Base-by-base conservation (phyloP, 2,329 filamentous ascomycete species). In the Hyphodiscus sp. region DNA sequence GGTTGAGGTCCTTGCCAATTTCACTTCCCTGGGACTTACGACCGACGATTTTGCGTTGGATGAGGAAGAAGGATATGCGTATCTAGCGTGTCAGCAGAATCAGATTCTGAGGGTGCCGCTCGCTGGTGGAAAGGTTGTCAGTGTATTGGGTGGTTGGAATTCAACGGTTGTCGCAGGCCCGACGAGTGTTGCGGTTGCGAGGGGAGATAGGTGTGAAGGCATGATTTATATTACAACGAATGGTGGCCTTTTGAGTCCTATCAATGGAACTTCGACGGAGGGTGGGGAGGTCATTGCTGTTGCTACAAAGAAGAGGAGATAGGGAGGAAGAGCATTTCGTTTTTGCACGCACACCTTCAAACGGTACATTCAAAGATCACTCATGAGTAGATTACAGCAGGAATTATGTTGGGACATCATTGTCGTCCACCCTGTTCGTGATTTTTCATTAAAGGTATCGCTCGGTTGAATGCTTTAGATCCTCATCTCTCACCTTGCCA, bases 221-320 rank as follows among this genome's bases (percentile, higher is more conserved):
- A 41, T 47, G 30, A 41, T 49, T 2, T 59, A 54, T 56, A 41
- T 59, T 42, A 52, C 45, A 1, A 55, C 53, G 15, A 50, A 48
- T 41, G 56, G 54, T 4, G 53, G 53, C 11, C 30, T 54, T 10
- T 19, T 50, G 2, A 26, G 8, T 6, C 61, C 62, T 13, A 53
- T 62, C 26, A 60, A 62, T 51, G 61, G 63, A 1, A 61, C 58
- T 9, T 26, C 56, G 10, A 55, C 45, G 0, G 65, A 66, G 53
- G 60, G 61, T 6, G 65, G 59, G 1, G 66, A 66, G 55, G 52
- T 68, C 11, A 61, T 67, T 5, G 64, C 66, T 23, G 44, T 68
- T 19, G 60, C 65, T 0, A 23, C 33, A 38, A 38, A 38, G 33
- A n/a, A 10, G 33, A 38, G 13, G 13, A 6, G 33, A n/a, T 33